Conservation (phyloP, 345 rosid species). For the Balakata baccata region DNA sequence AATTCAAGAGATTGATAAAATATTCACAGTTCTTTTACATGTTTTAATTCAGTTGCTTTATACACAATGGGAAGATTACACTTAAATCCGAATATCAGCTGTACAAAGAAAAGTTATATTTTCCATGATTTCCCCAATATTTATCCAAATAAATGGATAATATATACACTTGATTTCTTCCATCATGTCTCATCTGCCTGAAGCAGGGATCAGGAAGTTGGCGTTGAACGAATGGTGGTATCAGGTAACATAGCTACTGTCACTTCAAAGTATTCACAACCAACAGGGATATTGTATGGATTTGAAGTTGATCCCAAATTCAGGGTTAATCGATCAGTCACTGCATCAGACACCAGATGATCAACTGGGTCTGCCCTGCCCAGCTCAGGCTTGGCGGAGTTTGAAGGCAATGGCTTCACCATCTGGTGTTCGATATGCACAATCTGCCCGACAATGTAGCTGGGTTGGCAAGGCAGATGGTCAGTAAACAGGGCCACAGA, state of each 20-base stretch:
- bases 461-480: slow-evolving; percentile 69
- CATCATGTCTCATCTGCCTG: slow-evolving; percentile 71
- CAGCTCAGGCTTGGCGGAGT: slow-evolving; percentile 40
- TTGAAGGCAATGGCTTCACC: slow-evolving; percentile 49
- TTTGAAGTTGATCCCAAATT: slow-evolving; percentile 51
- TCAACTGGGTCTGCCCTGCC: slow-evolving; percentile 39
- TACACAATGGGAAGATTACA: slow-evolving; percentile 39
- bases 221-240: slow-evolving; percentile 59
- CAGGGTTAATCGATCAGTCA: slow-evolving; percentile 49
- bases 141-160: neutral
- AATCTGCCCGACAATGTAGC: slow-evolving; percentile 79
- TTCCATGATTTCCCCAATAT: slow-evolving; percentile 15
- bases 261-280: slow-evolving; percentile 88
- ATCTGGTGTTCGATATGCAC: slow-evolving; percentile 87
- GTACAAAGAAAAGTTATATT: slow-evolving; percentile 39
- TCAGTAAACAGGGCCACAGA: slow-evolving; percentile 91
- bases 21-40: slow-evolving; percentile 13
- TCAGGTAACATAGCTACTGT: slow-evolving; percentile 98
- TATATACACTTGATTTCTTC: slow-evolving; percentile 59
- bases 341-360: slow-evolving; percentile 45
- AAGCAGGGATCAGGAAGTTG: slow-evolving; percentile 81
- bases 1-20: slow-evolving; percentile 1
- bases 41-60: neutral
- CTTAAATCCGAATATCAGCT: slow-evolving; percentile 40
- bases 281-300: slow-evolving; percentile 75